Evolutionary conservation across 2,329 filamentous ascomycete species (phyloP), one percentile per base, ranked within the genome.

Genomic region (Aureobasidium sp.): DNA sequence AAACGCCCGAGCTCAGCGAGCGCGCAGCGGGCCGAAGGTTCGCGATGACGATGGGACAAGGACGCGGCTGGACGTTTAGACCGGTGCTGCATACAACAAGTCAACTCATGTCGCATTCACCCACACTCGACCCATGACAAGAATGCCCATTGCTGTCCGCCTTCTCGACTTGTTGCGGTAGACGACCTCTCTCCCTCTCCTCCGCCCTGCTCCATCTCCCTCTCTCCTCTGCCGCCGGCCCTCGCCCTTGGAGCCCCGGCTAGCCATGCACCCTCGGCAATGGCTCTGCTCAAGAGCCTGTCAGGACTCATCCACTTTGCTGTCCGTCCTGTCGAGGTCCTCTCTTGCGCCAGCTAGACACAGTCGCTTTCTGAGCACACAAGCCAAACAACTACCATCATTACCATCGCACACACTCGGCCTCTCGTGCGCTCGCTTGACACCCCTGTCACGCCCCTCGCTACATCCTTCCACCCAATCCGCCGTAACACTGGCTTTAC

Each of bases 281-380:
- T 59, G 55, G 42, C 55, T 58, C 43, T 58, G 42, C 23, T 37
- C 55, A 31, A 47, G 55, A 49, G 55, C 55, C 17, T 58, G 31
- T 13, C 42, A 29, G 25, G 55, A 58, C 21, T 47, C 55, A 7
- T 49, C 55, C 23, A 21, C 55, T 31, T 23, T 58, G 2, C 8
- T 58, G 5, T 31, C 43, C 3, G 23, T 27, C 17, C 23, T 58
- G 25, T 37, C 55, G 4, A 58, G 43, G n/a, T 29, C 31, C 9
- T 9, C 55, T 1, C 31, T 38, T 25, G 31, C 42, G 8, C 43
- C 55, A 17, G 42, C 42, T 40, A 38, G 29, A 38, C 33, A 58
- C 17, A 33, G 9, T n/a, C 55, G 55, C 43, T 19, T 38, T 17
- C 6, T 58, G 25, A 27, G 17, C 23, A 47, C 55, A n/a, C n/a